Percentiles rank a stretch among this genome's conserved stretches.
Evolutionary conservation across 495 filamentous ascomycete species (phyloP).

Genomic region (Pseudomonodictys pantanalensis): DNA sequence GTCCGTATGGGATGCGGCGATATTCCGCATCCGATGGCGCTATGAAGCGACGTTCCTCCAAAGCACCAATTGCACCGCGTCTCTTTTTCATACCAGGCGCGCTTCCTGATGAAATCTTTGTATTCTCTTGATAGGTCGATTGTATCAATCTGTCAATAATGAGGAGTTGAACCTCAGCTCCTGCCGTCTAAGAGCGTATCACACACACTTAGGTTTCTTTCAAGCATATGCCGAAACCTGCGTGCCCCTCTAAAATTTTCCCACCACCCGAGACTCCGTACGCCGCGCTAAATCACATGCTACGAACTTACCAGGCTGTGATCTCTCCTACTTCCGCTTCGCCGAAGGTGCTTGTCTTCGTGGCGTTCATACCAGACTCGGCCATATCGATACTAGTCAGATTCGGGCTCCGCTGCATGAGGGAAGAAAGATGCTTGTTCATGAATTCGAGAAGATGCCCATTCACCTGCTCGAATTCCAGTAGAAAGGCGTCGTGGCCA

Average conservation of each 20-base stretch:
- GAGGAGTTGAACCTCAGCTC: constrained; percentile 30
- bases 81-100: too few relatives aligned
- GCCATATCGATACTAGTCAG: constrained; percentile 45
- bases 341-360: constrained; percentile 84
- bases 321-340: constrained; percentile 97
- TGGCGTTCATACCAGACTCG: constrained; percentile 44
- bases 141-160: background rate
- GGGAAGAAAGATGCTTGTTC: constrained; percentile 74
- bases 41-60: too few relatives aligned
- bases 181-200: background rate
- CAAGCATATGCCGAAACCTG: constrained; percentile 31
- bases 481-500: constrained; percentile 92
- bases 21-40: too few relatives aligned
- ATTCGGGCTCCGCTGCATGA: constrained; percentile 66
- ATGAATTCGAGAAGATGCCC: constrained; percentile 80
- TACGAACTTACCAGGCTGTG: constrained; percentile 72
- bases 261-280: constrained; percentile 2
- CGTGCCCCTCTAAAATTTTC: background rate
- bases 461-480: constrained; percentile 98
- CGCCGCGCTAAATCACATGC: background rate
- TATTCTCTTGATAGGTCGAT: background rate
- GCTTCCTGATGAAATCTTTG: too few relatives aligned
- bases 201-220: constrained; percentile 23
- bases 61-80: background rate
- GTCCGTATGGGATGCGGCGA: too few relatives aligned